Base-by-base conservation (phyloP, 768 basidiomycete species). In the Russula sp. region DNA sequence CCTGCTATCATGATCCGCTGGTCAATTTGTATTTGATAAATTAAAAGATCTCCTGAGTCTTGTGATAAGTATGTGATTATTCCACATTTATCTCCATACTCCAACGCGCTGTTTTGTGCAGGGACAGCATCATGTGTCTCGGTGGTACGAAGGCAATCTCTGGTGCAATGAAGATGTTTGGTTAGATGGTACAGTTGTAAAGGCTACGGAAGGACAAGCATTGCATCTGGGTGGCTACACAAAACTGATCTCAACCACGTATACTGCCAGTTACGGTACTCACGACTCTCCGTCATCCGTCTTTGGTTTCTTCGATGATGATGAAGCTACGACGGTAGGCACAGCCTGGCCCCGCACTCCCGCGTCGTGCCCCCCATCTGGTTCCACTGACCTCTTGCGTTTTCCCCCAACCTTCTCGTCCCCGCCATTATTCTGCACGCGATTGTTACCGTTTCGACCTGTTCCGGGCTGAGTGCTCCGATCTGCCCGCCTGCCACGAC, bases 311-410 rank as follows among this genome's bases (percentile, higher is more conserved):
- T 82, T 82, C 44, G 71, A 64, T 18, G 66, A 52, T 1, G 69
- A 64, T 18, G 53, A 48, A 22, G 36, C 26, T 42, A 73, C 71
- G 48, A 82, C 74, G 14, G 71, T 57, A 13, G 90, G 90, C 3
- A 85, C 86, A 36, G 76, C 79, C 9, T 76, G 79, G 0, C 89
- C 89, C 26, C 89, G 81, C 13, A 84, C 73, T 11, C 89, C 89
- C 30, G 80, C 79, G 69, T 87, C 83, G 3, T 85, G 83, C 0
- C 87, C 90, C 68, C 89, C 90, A 70, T 91, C 90, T 1, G 89
- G 89, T 71, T 91, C 90, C 0, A 89, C 79, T 1, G 81, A 85
- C 44, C 88, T 83, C 73, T 91, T 92, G 64, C 90, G 79, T 77
- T 92, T 92, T 67, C 88, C 88, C 32, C 88, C 89, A 1, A 77